Percentiles rank a stretch among this genome's conserved stretches.
These are phyloP conservation scores for Arthrobotrys iridis DNA, from an alignment of 2,329 filamentous ascomycete species.

Conservation along the genomic window DNA sequence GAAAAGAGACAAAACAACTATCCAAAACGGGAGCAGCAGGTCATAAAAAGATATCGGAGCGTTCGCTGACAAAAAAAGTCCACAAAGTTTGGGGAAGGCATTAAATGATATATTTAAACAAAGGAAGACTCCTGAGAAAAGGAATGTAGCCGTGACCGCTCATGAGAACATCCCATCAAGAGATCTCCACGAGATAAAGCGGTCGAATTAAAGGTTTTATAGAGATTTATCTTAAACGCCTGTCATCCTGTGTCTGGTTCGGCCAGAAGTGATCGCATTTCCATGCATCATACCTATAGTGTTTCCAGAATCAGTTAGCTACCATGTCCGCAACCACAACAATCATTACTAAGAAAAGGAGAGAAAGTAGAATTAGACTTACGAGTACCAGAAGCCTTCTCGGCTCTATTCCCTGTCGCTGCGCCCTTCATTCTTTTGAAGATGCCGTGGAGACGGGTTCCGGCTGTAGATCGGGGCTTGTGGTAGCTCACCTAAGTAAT, in stretches of 20 bases:
- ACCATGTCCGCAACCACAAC: not conserved
- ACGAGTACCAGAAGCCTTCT: constrained; percentile 46
- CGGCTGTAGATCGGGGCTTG: constrained; percentile 42
- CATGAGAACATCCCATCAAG: constrained; percentile 27
- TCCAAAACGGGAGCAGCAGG: too few species aligned
- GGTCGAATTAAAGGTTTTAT: too few species aligned
- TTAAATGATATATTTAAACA: not conserved
- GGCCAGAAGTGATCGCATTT: constrained; percentile 33
- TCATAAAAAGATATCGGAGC: too few species aligned
- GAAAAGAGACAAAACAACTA: too few species aligned
- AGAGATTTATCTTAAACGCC: constrained; percentile 35
- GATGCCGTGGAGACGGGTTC: constrained; percentile 49
- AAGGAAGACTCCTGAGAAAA: not conserved
- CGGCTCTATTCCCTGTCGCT: constrained; percentile 39
- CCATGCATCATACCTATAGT: constrained; percentile 53
- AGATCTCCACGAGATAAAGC: too few species aligned
- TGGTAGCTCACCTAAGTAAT: constrained; percentile 38
- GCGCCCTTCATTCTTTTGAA: constrained; percentile 50
- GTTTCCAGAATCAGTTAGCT: not conserved
- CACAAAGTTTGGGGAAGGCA: too few species aligned
- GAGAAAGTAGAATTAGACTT: too few species aligned
- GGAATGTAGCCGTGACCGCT: not conserved
- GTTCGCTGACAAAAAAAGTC: too few species aligned
- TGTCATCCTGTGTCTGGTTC: constrained; percentile 38
- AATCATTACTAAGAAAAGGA: not conserved